Evolutionary conservation across 23 red algal species (phyloP).

Genomic region (Agarophyton chilense): DNA sequence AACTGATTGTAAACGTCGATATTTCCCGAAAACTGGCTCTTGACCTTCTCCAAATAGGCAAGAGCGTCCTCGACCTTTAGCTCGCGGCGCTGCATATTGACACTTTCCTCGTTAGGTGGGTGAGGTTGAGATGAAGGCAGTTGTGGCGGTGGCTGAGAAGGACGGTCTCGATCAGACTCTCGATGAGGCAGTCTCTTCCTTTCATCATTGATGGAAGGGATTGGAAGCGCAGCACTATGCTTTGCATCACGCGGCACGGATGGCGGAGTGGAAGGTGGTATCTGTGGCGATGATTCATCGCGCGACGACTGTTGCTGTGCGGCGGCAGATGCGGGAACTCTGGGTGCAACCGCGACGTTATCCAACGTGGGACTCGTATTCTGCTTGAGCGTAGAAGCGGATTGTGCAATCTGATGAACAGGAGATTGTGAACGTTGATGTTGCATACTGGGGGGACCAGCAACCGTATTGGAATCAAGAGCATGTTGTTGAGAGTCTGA

Average conservation of each 20-base stretch:
- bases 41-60: slow-evolving; percentile 99
- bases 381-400: not conserved
- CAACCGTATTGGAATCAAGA: not conserved
- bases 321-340: not conserved
- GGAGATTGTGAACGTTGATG: slow-evolving; percentile 22
- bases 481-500: not conserved
- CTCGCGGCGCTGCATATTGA: slow-evolving; percentile 40
- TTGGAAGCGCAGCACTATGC: not conserved
- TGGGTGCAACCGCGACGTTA: not conserved
- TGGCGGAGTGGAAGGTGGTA: not conserved
- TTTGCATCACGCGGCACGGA: not conserved
- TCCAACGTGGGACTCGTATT: not conserved
- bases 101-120: not conserved
- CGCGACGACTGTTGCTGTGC: not conserved
- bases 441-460: not conserved
- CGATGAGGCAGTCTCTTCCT: not conserved
- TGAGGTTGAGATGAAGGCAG: not conserved
- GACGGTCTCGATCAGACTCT: not conserved
- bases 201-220: not conserved
- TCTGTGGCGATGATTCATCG: slow-evolving; percentile 20
- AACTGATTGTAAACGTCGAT: slow-evolving; percentile 94
- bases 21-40: slow-evolving; percentile 86
- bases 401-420: slow-evolving; percentile 26
- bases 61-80: slow-evolving; percentile 98
- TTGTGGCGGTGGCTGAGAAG: not conserved